Conservation (phyloP, 192 early-diverging fungal species). For the Entomortierella parvispora region DNA sequence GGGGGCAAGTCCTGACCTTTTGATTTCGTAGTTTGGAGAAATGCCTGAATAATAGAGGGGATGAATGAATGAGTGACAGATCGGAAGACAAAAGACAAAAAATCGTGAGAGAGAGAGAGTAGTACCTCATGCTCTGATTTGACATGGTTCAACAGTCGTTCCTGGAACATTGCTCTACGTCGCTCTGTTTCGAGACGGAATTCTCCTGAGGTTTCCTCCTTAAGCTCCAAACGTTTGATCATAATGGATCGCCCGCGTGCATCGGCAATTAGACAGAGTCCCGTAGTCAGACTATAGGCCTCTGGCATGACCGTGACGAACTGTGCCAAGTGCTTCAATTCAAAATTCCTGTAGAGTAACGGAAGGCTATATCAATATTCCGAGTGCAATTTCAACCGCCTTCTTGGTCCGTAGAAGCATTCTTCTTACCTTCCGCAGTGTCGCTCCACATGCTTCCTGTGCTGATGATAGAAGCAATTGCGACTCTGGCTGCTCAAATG, state of each 20-base stretch:
- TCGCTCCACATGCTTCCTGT: slow-evolving; percentile 33
- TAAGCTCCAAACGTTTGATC: slow-evolving; percentile 18
- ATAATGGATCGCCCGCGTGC: slow-evolving; percentile 24
- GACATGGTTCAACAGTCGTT: slow-evolving; percentile 22
- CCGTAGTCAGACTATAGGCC: slow-evolving; percentile 16
- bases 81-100: background rate
- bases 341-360: slow-evolving; percentile 32
- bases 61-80: too few species aligned
- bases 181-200: slow-evolving; percentile 26
- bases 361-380: background rate
- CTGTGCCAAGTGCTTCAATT: slow-evolving; percentile 45
- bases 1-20: slow-evolving; percentile 32
- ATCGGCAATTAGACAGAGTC: slow-evolving; percentile 34
- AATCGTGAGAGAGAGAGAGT: background rate
- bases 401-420: too few species aligned
- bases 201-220: slow-evolving; percentile 9
- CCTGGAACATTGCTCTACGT: slow-evolving; percentile 9
- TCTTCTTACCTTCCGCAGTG: slow-evolving; percentile 28
- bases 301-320: slow-evolving; percentile 41
- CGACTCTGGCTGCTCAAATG: slow-evolving; percentile 32
- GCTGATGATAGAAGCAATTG: slow-evolving; percentile 33
- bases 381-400: too few species aligned
- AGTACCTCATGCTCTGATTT: slow-evolving; percentile 23
- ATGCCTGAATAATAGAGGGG: slow-evolving; percentile 9
- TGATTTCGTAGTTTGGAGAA: slow-evolving; percentile 23